Evolutionary conservation across 202 grass and related monocot genomes (phyloP).

Genomic region (Brachypodium distachyon): DNA sequence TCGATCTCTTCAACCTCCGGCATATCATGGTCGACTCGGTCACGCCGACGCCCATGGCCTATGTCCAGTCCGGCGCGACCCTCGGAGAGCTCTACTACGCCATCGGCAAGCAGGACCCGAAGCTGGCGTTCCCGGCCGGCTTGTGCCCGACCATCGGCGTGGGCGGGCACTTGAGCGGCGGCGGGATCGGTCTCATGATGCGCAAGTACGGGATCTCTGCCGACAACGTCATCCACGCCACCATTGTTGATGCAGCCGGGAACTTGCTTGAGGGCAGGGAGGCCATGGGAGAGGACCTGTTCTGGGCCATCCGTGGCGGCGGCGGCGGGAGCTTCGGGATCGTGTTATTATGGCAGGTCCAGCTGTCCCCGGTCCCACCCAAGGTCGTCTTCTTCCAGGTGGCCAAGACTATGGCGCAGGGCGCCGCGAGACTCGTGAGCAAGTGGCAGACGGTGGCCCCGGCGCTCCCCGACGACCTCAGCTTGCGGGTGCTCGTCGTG

Average conservation of each 20-base stretch:
- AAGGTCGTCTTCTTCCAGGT: conserved; percentile 16
- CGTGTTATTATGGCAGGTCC: conserved; percentile 35
- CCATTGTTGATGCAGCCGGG: conserved; percentile 29
- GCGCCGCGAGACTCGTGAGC: conserved; percentile 4
- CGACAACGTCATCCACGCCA: conserved; percentile 47
- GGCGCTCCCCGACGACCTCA: conserved; percentile 23
- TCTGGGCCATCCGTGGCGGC: conserved; percentile 37
- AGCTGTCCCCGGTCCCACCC: conserved; percentile 16
- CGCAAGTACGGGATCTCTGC: conserved; percentile 35
- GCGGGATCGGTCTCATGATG: conserved; percentile 31
- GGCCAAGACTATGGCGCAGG: not conserved
- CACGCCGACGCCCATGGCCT: not conserved
- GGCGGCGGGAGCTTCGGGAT: conserved; percentile 30
- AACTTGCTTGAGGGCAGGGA: conserved; percentile 20
- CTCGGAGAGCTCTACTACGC: conserved; percentile 42
- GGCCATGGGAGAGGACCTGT: conserved; percentile 33
- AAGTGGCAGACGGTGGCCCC: conserved; percentile 27
- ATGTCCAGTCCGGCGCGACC: conserved; percentile 42
- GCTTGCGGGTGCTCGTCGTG: conserved; percentile 4
- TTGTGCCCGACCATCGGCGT: conserved; percentile 38
- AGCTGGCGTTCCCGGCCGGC: conserved; percentile 30
- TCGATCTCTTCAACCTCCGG: conserved; percentile 18
- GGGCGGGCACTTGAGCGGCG: too few relatives aligned
- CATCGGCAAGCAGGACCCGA: not conserved
- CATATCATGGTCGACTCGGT: not conserved